Percentiles rank a stretch among this genome's conserved stretches.
These are phyloP conservation scores for Papiliotrema fonsecae DNA, from an alignment of 1,284 basidiomycete species.

Conservation along the genomic window DNA sequence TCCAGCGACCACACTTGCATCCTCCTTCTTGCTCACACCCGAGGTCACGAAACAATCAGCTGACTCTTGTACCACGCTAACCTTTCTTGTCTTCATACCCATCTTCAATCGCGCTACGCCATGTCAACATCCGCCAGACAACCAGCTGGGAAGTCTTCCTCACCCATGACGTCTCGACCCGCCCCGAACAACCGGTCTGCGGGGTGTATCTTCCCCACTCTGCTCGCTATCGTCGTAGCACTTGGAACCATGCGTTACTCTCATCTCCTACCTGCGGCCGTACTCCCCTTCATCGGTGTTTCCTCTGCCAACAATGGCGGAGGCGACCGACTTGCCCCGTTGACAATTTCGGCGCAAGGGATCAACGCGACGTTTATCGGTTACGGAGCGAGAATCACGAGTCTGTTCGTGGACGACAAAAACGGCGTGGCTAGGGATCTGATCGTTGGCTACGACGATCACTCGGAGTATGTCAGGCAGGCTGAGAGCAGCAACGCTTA, in stretches of 20 bases:
- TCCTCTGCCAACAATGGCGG: not conserved
- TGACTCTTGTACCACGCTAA: too few species aligned
- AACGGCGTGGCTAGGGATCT: conserved; percentile 22
- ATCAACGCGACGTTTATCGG: conserved; percentile 35
- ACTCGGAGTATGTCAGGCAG: conserved; percentile 17
- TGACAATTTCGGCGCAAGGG: conserved; percentile 21
- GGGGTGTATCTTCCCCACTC: not conserved
- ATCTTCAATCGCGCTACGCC: not conserved
- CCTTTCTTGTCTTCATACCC: too few species aligned
- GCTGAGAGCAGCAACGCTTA: conserved; percentile 17
- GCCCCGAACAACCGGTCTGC: not conserved
- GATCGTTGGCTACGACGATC: conserved; percentile 29
- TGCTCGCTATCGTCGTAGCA: not conserved
- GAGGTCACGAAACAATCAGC: too few species aligned
- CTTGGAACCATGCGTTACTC: not conserved
- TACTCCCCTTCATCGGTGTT: not conserved
- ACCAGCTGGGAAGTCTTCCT: too few species aligned
- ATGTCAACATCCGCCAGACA: not conserved
- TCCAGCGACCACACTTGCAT: too few species aligned
- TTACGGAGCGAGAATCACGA: conserved; percentile 31
- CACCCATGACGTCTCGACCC: not conserved
- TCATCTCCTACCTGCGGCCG: not conserved
- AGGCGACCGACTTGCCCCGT: conserved; percentile 17
- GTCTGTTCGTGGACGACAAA: conserved; percentile 27
- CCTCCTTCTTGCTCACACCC: too few species aligned